Conservation (phyloP, 148 eudicot genomes). For the Spergularia marina region DNA sequence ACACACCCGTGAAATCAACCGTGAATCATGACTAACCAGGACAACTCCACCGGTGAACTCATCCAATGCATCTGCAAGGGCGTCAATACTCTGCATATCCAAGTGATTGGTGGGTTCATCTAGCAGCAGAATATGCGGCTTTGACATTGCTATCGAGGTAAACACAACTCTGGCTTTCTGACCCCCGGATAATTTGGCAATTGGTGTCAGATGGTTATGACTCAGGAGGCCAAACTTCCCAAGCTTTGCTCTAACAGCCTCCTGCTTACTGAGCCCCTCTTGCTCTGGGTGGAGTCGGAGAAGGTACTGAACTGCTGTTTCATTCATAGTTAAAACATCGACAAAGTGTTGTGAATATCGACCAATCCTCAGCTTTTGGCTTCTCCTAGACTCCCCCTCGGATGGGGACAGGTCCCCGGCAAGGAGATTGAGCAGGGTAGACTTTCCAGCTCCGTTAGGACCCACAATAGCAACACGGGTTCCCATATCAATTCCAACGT, state of each 20-base stretch:
- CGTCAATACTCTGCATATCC: constrained; percentile 82
- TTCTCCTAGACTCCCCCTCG: constrained; percentile 61
- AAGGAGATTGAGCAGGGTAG: constrained; percentile 63
- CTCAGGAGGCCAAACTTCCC: constrained; percentile 74
- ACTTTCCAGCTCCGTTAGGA: constrained; percentile 73
- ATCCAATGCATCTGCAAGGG: constrained; percentile 65
- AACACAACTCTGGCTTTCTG: constrained; percentile 67
- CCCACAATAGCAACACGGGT: constrained; percentile 76
- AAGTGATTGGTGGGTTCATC: constrained; percentile 70
- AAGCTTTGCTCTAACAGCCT: constrained; percentile 74
- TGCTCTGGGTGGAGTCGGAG: constrained; percentile 72
- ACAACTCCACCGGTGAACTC: constrained; percentile 71
- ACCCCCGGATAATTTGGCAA: constrained; percentile 66
- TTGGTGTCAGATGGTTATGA: constrained; percentile 67
- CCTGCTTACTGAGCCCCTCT: constrained; percentile 73
- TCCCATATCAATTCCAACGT: constrained; percentile 77
- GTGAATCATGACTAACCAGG: constrained; percentile 64
- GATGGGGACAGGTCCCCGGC: constrained; percentile 60
- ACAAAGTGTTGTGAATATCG: constrained; percentile 70
- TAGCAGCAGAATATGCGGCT: constrained; percentile 56
- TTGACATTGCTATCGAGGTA: constrained; percentile 79
- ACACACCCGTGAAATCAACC: constrained; percentile 65
- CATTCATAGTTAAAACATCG: constrained; percentile 64
- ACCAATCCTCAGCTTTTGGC: constrained; percentile 69
- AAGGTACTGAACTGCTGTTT: constrained; percentile 61